phyloP scores from a whole-genome alignment of 768 basidiomycete species.

The Phlebiopsis gigantea region DNA sequence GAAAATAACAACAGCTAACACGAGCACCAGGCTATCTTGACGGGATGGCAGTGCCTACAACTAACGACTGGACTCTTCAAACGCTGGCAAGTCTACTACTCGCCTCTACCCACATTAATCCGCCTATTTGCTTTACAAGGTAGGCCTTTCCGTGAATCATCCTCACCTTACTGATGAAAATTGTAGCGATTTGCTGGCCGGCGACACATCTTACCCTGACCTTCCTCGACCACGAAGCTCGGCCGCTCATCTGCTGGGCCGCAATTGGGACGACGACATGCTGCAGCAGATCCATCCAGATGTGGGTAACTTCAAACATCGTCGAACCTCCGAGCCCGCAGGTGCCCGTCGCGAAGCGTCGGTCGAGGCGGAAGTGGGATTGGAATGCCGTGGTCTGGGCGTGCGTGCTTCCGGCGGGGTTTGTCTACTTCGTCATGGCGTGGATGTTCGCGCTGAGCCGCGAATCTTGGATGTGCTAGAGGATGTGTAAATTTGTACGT shows the following conservation, averaged over 20 bases:
- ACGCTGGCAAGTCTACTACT: conserved; percentile 90
- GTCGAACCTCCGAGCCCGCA: conserved; percentile 18
- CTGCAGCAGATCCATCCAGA: conserved; percentile 75
- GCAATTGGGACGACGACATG: conserved; percentile 87
- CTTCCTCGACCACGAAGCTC: conserved; percentile 58
- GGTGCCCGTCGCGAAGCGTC: conserved; percentile 11
- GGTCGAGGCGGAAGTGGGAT: conserved; percentile 67
- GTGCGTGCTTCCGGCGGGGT: conserved; percentile 69
- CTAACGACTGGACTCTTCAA: conserved; percentile 86
- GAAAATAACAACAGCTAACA: background rate
- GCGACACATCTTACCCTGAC: conserved; percentile 82
- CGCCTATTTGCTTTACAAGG: conserved; percentile 87
- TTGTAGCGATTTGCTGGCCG: conserved; percentile 91
- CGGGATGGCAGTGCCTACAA: conserved; percentile 83
- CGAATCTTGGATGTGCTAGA: conserved; percentile 24
- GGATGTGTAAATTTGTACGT: background rate
- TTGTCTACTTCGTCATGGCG: conserved; percentile 76
- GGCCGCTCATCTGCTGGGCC: conserved; percentile 88
- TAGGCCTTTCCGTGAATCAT: too few species aligned
- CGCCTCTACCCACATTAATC: conserved; percentile 81
- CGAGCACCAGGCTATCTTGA: conserved; percentile 64
- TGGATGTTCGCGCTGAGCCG: conserved; percentile 49
- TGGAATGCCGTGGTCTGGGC: conserved; percentile 67
- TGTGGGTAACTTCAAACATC: conserved; percentile 96
- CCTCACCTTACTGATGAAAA: background rate